phyloP scores from a whole-genome alignment of 2,329 filamentous ascomycete species.

The Penicillium verrucosum region DNA sequence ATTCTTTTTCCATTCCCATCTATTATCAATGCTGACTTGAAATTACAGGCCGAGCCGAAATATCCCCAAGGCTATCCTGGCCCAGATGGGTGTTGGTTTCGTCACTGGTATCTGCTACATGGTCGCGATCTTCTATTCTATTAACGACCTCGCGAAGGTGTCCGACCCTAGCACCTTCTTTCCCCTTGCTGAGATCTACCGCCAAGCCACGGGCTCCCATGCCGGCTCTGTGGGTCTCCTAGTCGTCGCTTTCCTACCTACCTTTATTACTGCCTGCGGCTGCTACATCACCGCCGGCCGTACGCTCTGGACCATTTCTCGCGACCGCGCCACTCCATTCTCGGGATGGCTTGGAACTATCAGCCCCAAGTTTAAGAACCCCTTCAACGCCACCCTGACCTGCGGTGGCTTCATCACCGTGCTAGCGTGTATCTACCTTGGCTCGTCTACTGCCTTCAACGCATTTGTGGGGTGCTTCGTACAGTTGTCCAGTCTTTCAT shows the following conservation, averaged over 20 bases:
- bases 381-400: conserved; percentile 57
- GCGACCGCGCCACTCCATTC: conserved; percentile 61
- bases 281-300: conserved; percentile 61
- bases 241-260: conserved; percentile 56
- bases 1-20: not conserved
- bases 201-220: conserved; percentile 47
- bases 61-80: conserved; percentile 50
- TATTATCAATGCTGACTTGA: conserved; percentile 8
- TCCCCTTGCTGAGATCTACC: conserved; percentile 49
- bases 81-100: conserved; percentile 50
- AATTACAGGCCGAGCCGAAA: conserved; percentile 39
- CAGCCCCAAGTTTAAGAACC: conserved; percentile 55
- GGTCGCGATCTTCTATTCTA: conserved; percentile 52
- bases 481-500: conserved; percentile 55
- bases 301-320: conserved; percentile 57
- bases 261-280: conserved; percentile 52
- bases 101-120: conserved; percentile 48
- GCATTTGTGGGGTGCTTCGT: conserved; percentile 59
- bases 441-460: conserved; percentile 54
- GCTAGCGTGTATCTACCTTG: conserved; percentile 57
- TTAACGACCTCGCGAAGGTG: conserved; percentile 38
- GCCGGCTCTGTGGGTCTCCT: conserved; percentile 56
- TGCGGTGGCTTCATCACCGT: conserved; percentile 52
- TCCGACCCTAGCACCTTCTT: conserved; percentile 37
- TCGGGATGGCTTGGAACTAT: conserved; percentile 53